A percentile compares a stretch with the other conserved stretches of the same genome.
Evolutionary conservation across 768 basidiomycete species (phyloP).

Genomic region (Cystofilobasidium capitatum): DNA sequence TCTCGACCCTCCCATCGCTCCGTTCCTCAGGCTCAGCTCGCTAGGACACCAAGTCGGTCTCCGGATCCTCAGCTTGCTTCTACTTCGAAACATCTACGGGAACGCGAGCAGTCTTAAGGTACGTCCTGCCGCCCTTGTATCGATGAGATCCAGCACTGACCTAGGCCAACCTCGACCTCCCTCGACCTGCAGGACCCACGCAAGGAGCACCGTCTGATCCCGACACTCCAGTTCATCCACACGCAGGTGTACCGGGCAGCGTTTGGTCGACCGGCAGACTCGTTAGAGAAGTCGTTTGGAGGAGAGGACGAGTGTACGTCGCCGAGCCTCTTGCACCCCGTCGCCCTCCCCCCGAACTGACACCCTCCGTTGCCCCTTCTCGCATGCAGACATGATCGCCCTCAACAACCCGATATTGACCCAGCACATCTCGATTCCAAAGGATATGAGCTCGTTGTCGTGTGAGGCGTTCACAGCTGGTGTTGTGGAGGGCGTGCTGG

Average conservation of each 20-base stretch:
- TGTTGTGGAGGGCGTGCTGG: conserved; percentile 90
- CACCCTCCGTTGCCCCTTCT: not conserved
- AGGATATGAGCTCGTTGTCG: conserved; percentile 84
- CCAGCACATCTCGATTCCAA: conserved; percentile 82
- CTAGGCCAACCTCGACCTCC: not conserved
- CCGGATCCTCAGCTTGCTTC: conserved; percentile 51
- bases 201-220: conserved; percentile 79
- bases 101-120: conserved; percentile 32
- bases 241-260: conserved; percentile 91
- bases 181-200: conserved; percentile 65
- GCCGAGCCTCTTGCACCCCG: not conserved
- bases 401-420: conserved; percentile 92
- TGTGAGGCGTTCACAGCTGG: conserved; percentile 98
- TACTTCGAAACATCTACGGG: conserved; percentile 36
- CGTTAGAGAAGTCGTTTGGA: conserved; percentile 90
- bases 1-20: not conserved
- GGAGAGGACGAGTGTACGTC: conserved; percentile 85
- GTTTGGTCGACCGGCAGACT: conserved; percentile 87
- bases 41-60: conserved; percentile 86
- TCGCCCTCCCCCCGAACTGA: not conserved
- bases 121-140: not conserved
- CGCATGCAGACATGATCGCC: conserved; percentile 77
- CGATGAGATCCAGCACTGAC: no score
- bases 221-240: conserved; percentile 85
- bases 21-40: conserved; percentile 60